Evolutionary conservation across 2,329 filamentous ascomycete genomes (phyloP), one percentile per base, ranked within the genome.

Genomic region (Mariannaea sp.): DNA sequence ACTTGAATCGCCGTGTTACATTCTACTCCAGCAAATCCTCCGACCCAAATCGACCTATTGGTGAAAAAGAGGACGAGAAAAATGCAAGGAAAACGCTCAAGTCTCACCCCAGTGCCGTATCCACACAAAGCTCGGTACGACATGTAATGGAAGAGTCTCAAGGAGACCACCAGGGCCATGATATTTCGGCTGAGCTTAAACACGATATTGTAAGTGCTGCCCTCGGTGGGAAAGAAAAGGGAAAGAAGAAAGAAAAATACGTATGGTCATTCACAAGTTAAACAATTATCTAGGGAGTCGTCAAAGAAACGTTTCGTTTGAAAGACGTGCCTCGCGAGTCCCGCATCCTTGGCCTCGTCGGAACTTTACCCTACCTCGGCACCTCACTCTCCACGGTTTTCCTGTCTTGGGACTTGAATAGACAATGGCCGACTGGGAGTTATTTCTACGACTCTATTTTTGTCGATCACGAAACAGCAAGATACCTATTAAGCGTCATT

Each of bases 361-460:
- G 91, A 66, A 87, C 95, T 1, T 67, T 96, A 5, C 91, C 94
- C 39, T 97, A 96, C 73, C 77, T 95, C 8, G 89, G 81, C 35
- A 97, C 92, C 4, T 96, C 92, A 0, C 68, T 92, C 3, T 84
- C 89, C 27, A 96, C 92, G 1, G 81, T 95, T 48, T 92, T 86
- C 69, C 85, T 95, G 32, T 85, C 90, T 3, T 96, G 87, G 81
- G 86, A 94, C 66, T 84, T 96, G 60, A 92, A 91, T 70, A 85
- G 87, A 56, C 76, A 83, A 1, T 75, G 75, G 67, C 80, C 82
- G 13, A 75, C 77, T 7, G 90, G 89, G 26, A 77, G 80, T 12
- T 80, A 83, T 22, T 77, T 88, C 44, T 65, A 62, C 26, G 67
- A 72, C 38, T 26, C 61, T 16, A 68, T 92, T 49, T 68, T 92